Base-by-base conservation (phyloP, 2,329 filamentous ascomycete species). In the Leptodontidium sp. region DNA sequence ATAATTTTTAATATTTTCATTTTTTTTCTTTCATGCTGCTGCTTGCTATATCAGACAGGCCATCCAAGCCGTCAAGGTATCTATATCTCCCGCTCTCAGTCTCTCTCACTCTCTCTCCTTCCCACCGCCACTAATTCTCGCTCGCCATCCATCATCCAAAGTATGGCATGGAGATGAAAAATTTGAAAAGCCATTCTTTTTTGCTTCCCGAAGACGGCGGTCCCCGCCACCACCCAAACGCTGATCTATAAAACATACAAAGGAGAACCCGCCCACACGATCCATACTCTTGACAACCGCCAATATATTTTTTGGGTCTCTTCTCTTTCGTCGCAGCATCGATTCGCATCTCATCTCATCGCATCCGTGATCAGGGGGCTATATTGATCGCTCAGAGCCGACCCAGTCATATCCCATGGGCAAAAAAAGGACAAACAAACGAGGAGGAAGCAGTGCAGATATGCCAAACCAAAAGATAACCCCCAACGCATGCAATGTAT, bases 401-500 rank as follows among this genome's bases (percentile, higher is more conserved):
- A 65, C n/a, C 50, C 50, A 58, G 12, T 58, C 29, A 32, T 58
- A 45, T 59, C 21, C 38, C 57, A 59, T 43, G 12, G 38, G n/a
- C 29, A 59, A 59, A 24, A 43, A 58, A 35, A 58, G 11, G 43
- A 40, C 38, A 35, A 35, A 59, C n/a, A 58, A 40, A 58, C 55
- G 14, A 59, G 38, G 35, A 21, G 9, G 11, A 24, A 40, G 8
- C 55, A 58, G 35, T n/a, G 52, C 52, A 35, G 52, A 55, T 55
- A 55, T 43, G 35, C 57, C 57, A 59, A 59, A 26, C 57, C 35
- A 59, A 59, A 45, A 59, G 3, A 17, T 26, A 24, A 15, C 24
- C 21, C 57, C 57, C 57, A 5, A 40, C 57, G 57, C 57, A 59
- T 59, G 61, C 61, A 61, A 57, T 61, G 66, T 68, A 67, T 67